These are phyloP conservation scores for Helenozyma rhizophorensis DNA, from an alignment of 805 yeast species.

Conservation along the genomic window DNA sequence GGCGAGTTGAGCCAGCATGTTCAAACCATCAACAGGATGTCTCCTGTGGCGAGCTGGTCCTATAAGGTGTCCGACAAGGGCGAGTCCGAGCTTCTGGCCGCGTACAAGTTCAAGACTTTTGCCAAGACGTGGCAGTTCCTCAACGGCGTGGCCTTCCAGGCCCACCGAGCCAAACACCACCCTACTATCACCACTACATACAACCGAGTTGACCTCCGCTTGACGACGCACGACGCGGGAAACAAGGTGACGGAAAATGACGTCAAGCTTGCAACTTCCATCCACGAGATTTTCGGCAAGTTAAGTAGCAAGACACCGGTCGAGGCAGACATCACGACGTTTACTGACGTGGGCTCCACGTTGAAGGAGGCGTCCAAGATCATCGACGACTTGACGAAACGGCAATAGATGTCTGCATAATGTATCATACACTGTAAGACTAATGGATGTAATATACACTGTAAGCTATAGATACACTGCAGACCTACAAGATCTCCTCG, in stretches of 20 bases:
- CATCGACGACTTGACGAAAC: conserved; percentile 13
- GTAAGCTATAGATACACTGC: too few relatives aligned
- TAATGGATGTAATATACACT: too few relatives aligned
- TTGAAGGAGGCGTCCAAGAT: conserved; percentile 10
- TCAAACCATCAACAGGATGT: conserved; percentile 52
- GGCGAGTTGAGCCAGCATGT: conserved; percentile 11
- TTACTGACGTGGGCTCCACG: conserved; percentile 1
- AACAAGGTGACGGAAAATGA: conserved; percentile 52
- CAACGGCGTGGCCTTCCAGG: conserved; percentile 50
- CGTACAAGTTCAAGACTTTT: conserved; percentile 45
- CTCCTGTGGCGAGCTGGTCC: conserved; percentile 15
- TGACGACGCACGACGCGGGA: conserved; percentile 64
- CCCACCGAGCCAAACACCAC: conserved; percentile 63
- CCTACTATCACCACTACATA: conserved; percentile 65
- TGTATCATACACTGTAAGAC: too few relatives aligned
- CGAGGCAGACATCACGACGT: neutral
- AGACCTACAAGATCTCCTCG: conserved; percentile 8
- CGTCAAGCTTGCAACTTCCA: conserved; percentile 48
- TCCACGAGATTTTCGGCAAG: conserved; percentile 14
- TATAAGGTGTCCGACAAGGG: neutral
- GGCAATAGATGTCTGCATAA: too few relatives aligned
- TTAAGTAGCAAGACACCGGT: conserved; percentile 6
- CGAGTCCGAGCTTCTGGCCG: conserved; percentile 23
- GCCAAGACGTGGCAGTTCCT: conserved; percentile 67
- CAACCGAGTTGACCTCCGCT: conserved; percentile 48